phyloP scores from a whole-genome alignment of 2,329 filamentous ascomycete species.

The Venturia pyrina region DNA sequence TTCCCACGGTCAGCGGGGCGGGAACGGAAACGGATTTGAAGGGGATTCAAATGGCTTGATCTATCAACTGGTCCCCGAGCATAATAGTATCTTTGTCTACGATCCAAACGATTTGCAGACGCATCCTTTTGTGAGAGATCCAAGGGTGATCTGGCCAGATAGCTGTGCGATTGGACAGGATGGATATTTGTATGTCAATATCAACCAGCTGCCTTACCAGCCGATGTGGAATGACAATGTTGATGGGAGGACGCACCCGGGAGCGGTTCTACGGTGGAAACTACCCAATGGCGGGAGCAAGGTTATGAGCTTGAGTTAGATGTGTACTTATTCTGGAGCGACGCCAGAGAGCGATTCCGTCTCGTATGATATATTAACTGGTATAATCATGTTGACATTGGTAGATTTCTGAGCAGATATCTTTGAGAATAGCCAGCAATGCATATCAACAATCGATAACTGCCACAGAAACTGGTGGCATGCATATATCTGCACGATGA shows the following conservation, averaged over 20 bases:
- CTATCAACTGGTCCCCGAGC: constrained; percentile 41
- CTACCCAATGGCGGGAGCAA: constrained; percentile 35
- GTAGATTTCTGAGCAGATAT: background rate
- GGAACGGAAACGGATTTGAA: constrained; percentile 42
- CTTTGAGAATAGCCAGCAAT: no score
- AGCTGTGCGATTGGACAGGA: constrained; percentile 29
- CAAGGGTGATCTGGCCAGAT: constrained; percentile 41
- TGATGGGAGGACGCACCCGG: constrained; percentile 34
- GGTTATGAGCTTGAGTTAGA: constrained; percentile 14
- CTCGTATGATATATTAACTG: no score
- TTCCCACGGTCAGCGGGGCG: constrained; percentile 37
- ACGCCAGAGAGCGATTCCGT: no score
- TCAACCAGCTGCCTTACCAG: constrained; percentile 37
- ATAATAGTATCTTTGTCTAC: constrained; percentile 38
- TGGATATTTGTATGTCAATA: constrained; percentile 44
- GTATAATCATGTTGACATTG: no score
- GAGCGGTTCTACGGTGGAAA: constrained; percentile 31
- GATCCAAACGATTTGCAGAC: constrained; percentile 36
- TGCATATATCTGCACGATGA: constrained; percentile 1
- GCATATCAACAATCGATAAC: background rate
- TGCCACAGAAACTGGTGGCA: background rate
- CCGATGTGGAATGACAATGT: constrained; percentile 30
- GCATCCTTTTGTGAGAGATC: constrained; percentile 35
- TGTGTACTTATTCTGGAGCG: background rate
- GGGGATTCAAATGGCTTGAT: constrained; percentile 40